Conservation (phyloP, 495 filamentous ascomycete genomes). For the Tuber calosporum region DNA sequence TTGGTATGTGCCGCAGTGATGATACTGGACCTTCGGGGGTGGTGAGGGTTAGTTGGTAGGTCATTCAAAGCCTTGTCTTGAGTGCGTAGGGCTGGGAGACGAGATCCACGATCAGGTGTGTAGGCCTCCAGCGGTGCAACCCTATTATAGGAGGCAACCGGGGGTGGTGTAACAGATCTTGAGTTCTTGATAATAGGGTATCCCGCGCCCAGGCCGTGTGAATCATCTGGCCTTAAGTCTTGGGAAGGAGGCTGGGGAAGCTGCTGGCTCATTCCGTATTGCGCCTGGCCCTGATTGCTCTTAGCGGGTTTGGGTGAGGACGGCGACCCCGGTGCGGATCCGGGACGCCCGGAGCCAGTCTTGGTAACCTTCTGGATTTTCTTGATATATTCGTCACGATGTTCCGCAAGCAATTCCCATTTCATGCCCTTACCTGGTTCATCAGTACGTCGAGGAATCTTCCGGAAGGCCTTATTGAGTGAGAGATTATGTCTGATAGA, state of each 20-base stretch:
- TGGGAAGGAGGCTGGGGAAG: constrained; percentile 27
- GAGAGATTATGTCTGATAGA: constrained; percentile 95
- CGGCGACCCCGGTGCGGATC: constrained; percentile 30
- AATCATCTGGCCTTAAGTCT: constrained; percentile 34
- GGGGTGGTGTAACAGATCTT: constrained; percentile 48
- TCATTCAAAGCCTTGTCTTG: constrained; percentile 44
- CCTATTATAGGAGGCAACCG: constrained; percentile 43
- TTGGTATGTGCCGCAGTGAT: constrained; percentile 27
- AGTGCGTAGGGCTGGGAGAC: constrained; percentile 46
- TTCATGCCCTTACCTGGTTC: constrained; percentile 99
- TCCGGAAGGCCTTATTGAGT: constrained; percentile 83
- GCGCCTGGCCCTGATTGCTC: constrained; percentile 14
- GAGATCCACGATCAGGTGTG: constrained; percentile 53
- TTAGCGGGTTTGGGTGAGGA: constrained; percentile 31
- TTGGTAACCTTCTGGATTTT: constrained; percentile 44
- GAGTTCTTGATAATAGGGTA: constrained; percentile 44
- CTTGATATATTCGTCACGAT: constrained; percentile 67
- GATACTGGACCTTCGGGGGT: constrained; percentile 20
- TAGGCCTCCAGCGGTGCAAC: constrained; percentile 49
- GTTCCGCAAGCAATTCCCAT: constrained; percentile 78
- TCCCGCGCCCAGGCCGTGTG: constrained; percentile 26
- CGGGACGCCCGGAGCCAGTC: constrained; percentile 19
- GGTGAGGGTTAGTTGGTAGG: constrained; percentile 23
- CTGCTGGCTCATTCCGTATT: constrained; percentile 26
- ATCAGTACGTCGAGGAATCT: constrained; percentile 81